Percentiles rank a stretch among this genome's conserved stretches.
These are phyloP conservation scores for Cudoniella acicularis DNA, from an alignment of 495 filamentous ascomycete genomes.

Conservation along the genomic window DNA sequence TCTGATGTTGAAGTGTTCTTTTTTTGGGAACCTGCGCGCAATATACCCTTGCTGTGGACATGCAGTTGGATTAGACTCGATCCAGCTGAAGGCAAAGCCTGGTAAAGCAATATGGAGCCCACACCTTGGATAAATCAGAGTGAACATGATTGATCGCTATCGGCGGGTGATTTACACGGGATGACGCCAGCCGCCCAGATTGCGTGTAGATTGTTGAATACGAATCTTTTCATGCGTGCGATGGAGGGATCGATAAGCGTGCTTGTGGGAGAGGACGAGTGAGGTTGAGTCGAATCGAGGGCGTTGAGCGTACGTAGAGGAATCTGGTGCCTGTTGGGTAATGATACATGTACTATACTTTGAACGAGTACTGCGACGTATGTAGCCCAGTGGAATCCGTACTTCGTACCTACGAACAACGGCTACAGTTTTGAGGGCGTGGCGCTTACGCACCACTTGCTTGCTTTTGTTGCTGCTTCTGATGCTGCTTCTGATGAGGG, in stretches of 20 bases:
- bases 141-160: background rate
- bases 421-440: too few species aligned
- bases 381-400: too few species aligned
- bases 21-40: background rate
- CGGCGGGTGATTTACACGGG: slow-evolving; percentile 3
- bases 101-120: background rate
- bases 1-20: background rate
- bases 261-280: background rate
- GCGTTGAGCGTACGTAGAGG: background rate
- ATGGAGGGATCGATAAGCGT: background rate
- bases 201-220: background rate
- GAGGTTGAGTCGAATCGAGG: background rate
- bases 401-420: too few species aligned
- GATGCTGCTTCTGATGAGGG: too few species aligned
- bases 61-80: background rate
- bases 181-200: background rate
- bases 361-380: too few species aligned
- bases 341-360: too few species aligned
- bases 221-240: background rate
- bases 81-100: background rate
- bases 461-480: too few species aligned
- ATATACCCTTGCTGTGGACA: background rate
- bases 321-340: background rate
- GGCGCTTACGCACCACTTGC: too few species aligned
- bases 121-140: slow-evolving; percentile 2